phyloP scores from a whole-genome alignment of 2,329 filamentous ascomycete genomes.

The Fusarium sp. region DNA sequence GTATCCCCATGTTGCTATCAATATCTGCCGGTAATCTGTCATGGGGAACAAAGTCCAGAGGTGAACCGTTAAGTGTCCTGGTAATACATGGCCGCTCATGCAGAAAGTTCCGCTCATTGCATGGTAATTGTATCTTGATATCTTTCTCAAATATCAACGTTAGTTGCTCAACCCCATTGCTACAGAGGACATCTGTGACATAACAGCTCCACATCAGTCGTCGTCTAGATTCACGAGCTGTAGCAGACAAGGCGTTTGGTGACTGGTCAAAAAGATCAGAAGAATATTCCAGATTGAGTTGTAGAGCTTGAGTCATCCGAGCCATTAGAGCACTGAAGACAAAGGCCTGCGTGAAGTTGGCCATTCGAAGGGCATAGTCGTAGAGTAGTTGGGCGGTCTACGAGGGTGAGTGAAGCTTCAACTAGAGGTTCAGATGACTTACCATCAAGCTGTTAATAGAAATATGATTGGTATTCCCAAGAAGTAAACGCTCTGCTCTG shows the following conservation, averaged over 20 bases:
- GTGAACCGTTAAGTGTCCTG: slow-evolving; percentile 10
- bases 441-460: slow-evolving; percentile 39
- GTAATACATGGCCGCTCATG: slow-evolving; percentile 28
- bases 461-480: slow-evolving; percentile 20
- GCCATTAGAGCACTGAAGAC: slow-evolving; percentile 34
- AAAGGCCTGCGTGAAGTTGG: slow-evolving; percentile 41
- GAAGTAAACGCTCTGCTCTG: slow-evolving; percentile 26
- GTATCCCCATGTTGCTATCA: slow-evolving; percentile 31
- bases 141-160: slow-evolving; percentile 37
- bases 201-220: slow-evolving; percentile 45
- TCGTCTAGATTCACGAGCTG: slow-evolving; percentile 30
- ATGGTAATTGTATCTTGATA: slow-evolving; percentile 38
- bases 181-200: slow-evolving; percentile 32
- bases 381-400: slow-evolving; percentile 37
- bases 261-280: slow-evolving; percentile 19
- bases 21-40: slow-evolving; percentile 14
- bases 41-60: slow-evolving; percentile 17
- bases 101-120: slow-evolving; percentile 24
- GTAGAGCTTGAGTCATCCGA: slow-evolving; percentile 38
- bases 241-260: slow-evolving; percentile 5
- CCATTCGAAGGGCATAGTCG: slow-evolving; percentile 39
- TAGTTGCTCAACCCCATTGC: slow-evolving; percentile 40
- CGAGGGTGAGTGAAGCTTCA: not conserved
- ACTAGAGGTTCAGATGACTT: not conserved
- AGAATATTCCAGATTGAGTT: slow-evolving; percentile 40